Evolutionary conservation across 805 yeast species (phyloP), one percentile per base, ranked within the genome.

Genomic region (Nakazawaea wyomingensis): DNA sequence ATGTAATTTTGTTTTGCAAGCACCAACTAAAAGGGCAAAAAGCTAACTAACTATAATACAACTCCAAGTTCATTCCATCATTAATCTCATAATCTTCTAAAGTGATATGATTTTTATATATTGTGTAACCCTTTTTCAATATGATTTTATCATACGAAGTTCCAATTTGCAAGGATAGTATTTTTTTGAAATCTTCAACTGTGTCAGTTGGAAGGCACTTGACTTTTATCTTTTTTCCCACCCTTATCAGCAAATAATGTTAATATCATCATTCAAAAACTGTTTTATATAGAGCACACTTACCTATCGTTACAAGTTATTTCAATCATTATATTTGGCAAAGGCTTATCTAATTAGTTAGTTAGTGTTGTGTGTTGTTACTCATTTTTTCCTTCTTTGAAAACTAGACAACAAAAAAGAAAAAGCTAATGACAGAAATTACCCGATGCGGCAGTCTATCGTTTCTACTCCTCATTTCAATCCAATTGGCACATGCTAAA

Each of bases 21-120:
- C n/a, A n/a, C n/a, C n/a, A n/a, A n/a, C n/a, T n/a, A n/a, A n/a
- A n/a, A n/a, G n/a, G n/a, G n/a, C n/a, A n/a, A n/a, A n/a, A n/a
- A n/a, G n/a, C n/a, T n/a, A n/a, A n/a, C 54, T 55, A 83, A 20
- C 80, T 66, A 56, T 85, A 85, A 54, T 87, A 93, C 59, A 91
- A 65, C 63, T 91, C 99, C 50, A 91, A 62, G 60, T 82, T 87
- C 48, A 85, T 82, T 8, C 96, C 95, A 59, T 89, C 82, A 56
- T 89, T 96, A 16, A 91, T 80, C 60, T 91, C 99, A 57, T 93
- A 91, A 61, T 91, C 99, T n/a, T 84, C 96, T 35, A 91, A 68
- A 1, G 90, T 73, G 43, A 91, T 91, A 58, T 90, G 97, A 55
- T 91, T 93, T 57, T 93, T 93, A 60, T 78, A 80, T 0, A 85